Percentiles rank a stretch among this genome's conserved stretches.
phyloP scores from a whole-genome alignment of 495 filamentous ascomycete genomes.

The Penicillium argentinense region DNA sequence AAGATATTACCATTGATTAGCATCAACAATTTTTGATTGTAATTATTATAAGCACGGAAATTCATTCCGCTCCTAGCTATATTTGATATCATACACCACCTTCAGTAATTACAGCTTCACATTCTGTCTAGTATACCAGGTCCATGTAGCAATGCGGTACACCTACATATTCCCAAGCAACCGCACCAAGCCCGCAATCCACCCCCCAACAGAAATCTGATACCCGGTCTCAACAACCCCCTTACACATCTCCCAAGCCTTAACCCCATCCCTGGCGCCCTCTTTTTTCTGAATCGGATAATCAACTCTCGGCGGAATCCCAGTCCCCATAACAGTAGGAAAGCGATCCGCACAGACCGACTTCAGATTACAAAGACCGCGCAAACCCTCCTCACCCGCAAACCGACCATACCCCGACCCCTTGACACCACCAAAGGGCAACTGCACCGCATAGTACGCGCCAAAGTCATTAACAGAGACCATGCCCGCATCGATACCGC shows the following conservation, averaged over 20 bases:
- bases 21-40: no score
- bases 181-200: slow-evolving; percentile 47
- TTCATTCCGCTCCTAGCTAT: neutral
- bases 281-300: slow-evolving; percentile 67
- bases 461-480: slow-evolving; percentile 94
- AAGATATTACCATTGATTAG: no score
- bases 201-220: slow-evolving; percentile 48
- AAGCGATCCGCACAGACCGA: slow-evolving; percentile 77
- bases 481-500: slow-evolving; percentile 79
- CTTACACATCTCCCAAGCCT: slow-evolving; percentile 58
- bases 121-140: no score
- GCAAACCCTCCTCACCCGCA: slow-evolving; percentile 85
- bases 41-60: neutral
- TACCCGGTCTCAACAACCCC: slow-evolving; percentile 66
- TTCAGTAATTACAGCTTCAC: no score
- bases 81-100: no score
- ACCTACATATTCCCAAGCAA: slow-evolving; percentile 47
- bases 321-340: slow-evolving; percentile 57
- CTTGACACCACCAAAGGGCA: slow-evolving; percentile 87
- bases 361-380: slow-evolving; percentile 82
- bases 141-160: no score
- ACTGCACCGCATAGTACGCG: slow-evolving; percentile 83
- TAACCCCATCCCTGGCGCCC: slow-evolving; percentile 48
- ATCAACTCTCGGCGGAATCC: slow-evolving; percentile 73
- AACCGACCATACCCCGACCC: slow-evolving; percentile 93